A percentile compares a stretch with the other conserved stretches of the same genome.
Conservation (phyloP, 148 eudicot genomes). For the Chenopodium berlandieri region DNA sequence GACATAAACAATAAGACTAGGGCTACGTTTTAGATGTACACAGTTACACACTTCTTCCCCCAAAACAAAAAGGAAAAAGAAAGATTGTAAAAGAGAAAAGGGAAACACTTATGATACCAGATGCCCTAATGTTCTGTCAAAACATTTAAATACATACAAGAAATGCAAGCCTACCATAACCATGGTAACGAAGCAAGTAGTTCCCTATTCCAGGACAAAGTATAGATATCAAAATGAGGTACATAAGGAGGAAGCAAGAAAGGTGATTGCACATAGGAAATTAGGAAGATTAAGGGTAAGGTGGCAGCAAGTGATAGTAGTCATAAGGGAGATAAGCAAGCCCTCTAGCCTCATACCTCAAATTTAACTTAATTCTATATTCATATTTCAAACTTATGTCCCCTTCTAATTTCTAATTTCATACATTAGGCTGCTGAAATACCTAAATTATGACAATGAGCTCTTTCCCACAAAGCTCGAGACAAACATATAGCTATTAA, state of each 20-base stretch:
- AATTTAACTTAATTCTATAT: not conserved
- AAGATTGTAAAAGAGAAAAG: not conserved
- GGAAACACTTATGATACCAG: not conserved
- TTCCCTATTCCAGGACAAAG: not conserved
- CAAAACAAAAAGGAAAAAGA: not conserved
- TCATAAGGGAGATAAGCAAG: not conserved
- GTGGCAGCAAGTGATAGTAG: not conserved
- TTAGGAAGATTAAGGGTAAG: not conserved
- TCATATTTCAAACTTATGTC: not conserved
- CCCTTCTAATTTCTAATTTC: not conserved
- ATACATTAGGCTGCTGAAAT: not conserved
- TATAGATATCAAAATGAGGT: not conserved
- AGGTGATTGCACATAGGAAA: not conserved
- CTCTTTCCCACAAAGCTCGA: not conserved
- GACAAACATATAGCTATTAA: not conserved
- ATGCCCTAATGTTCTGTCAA: not conserved
- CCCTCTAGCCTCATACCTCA: not conserved
- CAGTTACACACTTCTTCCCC: no score
- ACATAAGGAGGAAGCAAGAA: not conserved
- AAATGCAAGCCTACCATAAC: not conserved
- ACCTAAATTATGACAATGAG: not conserved
- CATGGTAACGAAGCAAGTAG: constrained; percentile 7
- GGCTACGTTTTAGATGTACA: no score
- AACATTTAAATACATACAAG: not conserved
- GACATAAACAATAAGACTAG: no score